phyloP scores from a whole-genome alignment of 148 eudicot genomes.

The Camellia japonica region DNA sequence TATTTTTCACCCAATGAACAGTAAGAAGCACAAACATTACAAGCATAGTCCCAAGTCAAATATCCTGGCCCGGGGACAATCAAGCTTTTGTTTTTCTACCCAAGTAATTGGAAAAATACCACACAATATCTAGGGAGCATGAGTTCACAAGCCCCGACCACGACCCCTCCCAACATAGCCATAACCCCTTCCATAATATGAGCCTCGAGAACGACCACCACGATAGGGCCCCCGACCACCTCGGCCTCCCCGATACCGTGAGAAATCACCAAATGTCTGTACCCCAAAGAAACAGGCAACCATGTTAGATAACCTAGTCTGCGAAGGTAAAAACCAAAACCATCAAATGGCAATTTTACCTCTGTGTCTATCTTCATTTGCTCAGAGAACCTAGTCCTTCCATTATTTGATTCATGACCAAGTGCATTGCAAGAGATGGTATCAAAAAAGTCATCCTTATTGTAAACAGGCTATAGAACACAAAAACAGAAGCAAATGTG shows the following conservation, averaged over 20 bases:
- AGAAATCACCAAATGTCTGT: constrained; percentile 79
- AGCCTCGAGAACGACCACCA: constrained; percentile 60
- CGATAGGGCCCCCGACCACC: constrained; percentile 58
- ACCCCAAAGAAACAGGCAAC: constrained; percentile 14
- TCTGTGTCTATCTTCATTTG: constrained; percentile 82
- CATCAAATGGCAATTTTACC: constrained; percentile 31
- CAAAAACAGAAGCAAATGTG: neutral
- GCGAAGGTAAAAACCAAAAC: neutral
- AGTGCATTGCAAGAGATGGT: constrained; percentile 61
- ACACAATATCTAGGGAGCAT: constrained; percentile 24
- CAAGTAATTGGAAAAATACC: neutral
- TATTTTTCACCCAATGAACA: neutral
- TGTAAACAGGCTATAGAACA: constrained; percentile 66
- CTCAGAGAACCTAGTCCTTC: constrained; percentile 74
- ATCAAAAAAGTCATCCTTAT: constrained; percentile 89
- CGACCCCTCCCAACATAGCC: constrained; percentile 63
- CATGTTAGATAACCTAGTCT: constrained; percentile 3
- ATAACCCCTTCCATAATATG: constrained; percentile 57
- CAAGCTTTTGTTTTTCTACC: constrained; percentile 8
- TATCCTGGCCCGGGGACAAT: no score
- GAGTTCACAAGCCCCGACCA: constrained; percentile 45
- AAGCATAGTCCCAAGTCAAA: neutral
- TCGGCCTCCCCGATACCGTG: constrained; percentile 65
- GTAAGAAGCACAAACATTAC: constrained; percentile 5
- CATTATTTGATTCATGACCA: constrained; percentile 56